Base-by-base conservation (phyloP, 106 monocot species). In the Allium fistulosum region DNA sequence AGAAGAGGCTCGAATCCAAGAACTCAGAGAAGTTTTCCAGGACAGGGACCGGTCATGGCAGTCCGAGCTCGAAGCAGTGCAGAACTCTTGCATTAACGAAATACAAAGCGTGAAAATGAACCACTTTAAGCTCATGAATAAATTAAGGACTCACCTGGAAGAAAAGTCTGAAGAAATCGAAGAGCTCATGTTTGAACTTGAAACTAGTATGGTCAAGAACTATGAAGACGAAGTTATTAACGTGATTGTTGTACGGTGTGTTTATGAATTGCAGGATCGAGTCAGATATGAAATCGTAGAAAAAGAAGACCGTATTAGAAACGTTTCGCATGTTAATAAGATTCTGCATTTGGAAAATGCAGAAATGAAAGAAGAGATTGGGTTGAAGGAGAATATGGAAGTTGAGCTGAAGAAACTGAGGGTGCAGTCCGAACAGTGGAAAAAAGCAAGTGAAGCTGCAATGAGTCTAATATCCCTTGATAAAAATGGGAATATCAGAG, bases 361-460 rank as follows among this genome's bases (percentile, higher is more conserved):
- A 18, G 66, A 70, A 13, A 53, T 90, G 70, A 84, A 74, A 76
- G 72, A 46, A 9, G 68, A 52, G 7, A 50, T 84, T 9, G 73
- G 70, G n/a, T 55, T 49, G 14, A 77, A 85, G 8, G 69, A 73
- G 15, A 88, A 86, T 46, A 84, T 82, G 81, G 87, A 87, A 59
- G 59, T 78, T 0, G 99, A 99, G 49, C 16, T 99, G 75, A 82
- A 78, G 56, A 79, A 83, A 63, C 63, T 99, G 17, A 87, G 81
- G 71, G 78, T 85, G 58, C 99, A 99, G 56, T 85, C 83, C 11
- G 86, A 99, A 17, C 99, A 99, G 61, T 99, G 99, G 99, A 83
- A 89, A 61, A 67, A 67, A 48, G 67, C 67, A 26, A 52, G 51
- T 28, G 67, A 67, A 12, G 26, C 67, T 48, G 67, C 67, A 50